Evolutionary conservation across 2,329 filamentous ascomycete species (phyloP).

Genomic region (Tolypocladium ophioglossoides): DNA sequence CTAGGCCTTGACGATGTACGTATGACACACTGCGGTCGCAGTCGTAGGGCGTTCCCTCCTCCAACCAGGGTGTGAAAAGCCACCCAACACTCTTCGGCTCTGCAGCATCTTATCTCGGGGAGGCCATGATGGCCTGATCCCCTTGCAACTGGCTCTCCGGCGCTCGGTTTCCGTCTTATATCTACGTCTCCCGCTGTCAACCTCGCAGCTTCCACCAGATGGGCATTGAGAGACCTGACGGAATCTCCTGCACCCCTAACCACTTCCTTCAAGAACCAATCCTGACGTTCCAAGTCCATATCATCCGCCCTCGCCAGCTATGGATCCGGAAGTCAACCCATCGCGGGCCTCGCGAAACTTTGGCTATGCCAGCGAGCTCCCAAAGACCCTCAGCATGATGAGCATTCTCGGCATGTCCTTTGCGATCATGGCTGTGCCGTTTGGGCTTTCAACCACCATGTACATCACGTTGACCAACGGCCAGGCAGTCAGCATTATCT

Average conservation of each 20-base stretch:
- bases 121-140: background rate
- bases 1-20: background rate
- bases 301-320: background rate
- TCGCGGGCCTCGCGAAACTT: constrained; percentile 10
- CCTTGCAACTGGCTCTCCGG: background rate
- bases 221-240: background rate
- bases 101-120: background rate
- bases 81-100: background rate
- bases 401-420: constrained; percentile 38
- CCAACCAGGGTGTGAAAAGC: background rate
- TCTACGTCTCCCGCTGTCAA: background rate
- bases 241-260: background rate
- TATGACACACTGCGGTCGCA: background rate
- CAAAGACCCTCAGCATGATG: constrained; percentile 38
- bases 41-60: background rate
- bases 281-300: background rate
- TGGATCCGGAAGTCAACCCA: background rate
- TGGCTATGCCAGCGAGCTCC: constrained; percentile 39
- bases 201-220: background rate
- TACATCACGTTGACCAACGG: constrained; percentile 54
- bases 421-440: constrained; percentile 40
- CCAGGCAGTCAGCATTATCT: constrained; percentile 62
- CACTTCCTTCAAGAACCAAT: background rate
- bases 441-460: constrained; percentile 37
- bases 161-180: background rate